phyloP scores from a whole-genome alignment of 768 basidiomycete genomes.

The Hypsizygus marmoreus region DNA sequence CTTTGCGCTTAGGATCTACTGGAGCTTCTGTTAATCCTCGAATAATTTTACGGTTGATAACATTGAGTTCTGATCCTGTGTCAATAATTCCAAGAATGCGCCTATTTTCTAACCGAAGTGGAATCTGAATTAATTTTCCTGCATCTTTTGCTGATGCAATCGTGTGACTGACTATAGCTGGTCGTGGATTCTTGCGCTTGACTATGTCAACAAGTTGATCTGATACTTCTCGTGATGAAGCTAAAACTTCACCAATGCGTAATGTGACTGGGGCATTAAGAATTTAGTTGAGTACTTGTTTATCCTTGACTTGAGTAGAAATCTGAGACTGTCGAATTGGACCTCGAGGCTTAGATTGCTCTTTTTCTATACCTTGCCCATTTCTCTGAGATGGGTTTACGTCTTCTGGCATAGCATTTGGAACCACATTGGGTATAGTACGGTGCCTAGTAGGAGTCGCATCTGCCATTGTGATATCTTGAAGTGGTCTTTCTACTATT shows the following conservation, averaged over 20 bases:
- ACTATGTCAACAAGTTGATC: background rate
- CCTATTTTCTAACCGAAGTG: background rate
- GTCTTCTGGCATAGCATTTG: background rate
- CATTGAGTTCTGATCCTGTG: slow-evolving; percentile 4
- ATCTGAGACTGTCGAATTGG: slow-evolving; percentile 1
- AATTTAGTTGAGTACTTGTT: background rate
- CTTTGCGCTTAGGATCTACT: background rate
- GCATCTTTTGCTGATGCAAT: background rate
- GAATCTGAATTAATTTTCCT: background rate
- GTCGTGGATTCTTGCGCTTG: background rate
- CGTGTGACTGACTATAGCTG: background rate
- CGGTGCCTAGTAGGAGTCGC: background rate
- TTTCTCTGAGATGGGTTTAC: background rate
- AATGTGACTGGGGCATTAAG: background rate
- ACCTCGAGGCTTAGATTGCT: background rate
- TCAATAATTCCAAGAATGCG: background rate
- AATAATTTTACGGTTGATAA: background rate
- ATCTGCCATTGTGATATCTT: background rate
- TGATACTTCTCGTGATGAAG: background rate
- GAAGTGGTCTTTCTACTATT: background rate
- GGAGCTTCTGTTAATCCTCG: background rate
- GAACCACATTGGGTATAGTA: no score
- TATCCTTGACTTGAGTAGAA: background rate
- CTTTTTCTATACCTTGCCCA: no score
- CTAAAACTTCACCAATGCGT: background rate